These are phyloP conservation scores for Tricharina praecox DNA, from an alignment of 495 filamentous ascomycete species.

Conservation along the genomic window DNA sequence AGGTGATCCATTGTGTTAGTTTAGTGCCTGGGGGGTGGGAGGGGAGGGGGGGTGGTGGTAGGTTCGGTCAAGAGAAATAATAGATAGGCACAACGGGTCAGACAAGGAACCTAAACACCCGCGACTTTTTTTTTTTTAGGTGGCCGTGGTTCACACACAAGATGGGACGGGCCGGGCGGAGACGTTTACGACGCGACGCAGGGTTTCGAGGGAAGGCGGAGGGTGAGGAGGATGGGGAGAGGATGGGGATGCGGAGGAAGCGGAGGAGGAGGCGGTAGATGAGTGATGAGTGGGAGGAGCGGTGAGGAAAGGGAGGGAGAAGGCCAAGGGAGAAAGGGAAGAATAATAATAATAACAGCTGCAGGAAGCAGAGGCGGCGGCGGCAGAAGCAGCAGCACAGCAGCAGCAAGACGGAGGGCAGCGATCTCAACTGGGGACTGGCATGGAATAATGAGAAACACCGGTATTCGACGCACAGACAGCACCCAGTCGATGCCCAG, in stretches of 20 bases:
- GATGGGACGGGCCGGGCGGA: background rate
- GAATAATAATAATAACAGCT: too few species aligned
- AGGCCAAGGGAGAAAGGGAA: constrained; percentile 5
- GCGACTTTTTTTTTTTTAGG: too few species aligned
- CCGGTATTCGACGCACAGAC: background rate
- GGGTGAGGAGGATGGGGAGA: constrained; percentile 4
- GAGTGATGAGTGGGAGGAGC: constrained; percentile 1
- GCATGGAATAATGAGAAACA: background rate
- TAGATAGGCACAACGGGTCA: too few species aligned
- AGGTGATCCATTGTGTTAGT: constrained; percentile 19
- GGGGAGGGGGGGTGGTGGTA: background rate
- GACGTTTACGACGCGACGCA: background rate
- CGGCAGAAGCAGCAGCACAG: constrained; percentile 4
- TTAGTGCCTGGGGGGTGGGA: background rate
- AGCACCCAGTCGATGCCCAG: too few species aligned
- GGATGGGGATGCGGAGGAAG: background rate
- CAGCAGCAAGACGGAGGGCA: too few species aligned
- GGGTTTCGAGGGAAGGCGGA: constrained; percentile 3
- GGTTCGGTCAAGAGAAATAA: too few species aligned
- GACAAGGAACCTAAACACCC: too few species aligned
- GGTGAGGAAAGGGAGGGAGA: constrained; percentile 4
- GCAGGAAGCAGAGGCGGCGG: background rate
- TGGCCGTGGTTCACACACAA: too few species aligned
- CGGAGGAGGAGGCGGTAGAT: constrained; percentile 4
- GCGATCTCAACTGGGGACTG: too few species aligned